These are phyloP conservation scores for Neoscytalidium dimidiatum DNA, from an alignment of 2,329 filamentous ascomycete genomes.

Conservation along the genomic window DNA sequence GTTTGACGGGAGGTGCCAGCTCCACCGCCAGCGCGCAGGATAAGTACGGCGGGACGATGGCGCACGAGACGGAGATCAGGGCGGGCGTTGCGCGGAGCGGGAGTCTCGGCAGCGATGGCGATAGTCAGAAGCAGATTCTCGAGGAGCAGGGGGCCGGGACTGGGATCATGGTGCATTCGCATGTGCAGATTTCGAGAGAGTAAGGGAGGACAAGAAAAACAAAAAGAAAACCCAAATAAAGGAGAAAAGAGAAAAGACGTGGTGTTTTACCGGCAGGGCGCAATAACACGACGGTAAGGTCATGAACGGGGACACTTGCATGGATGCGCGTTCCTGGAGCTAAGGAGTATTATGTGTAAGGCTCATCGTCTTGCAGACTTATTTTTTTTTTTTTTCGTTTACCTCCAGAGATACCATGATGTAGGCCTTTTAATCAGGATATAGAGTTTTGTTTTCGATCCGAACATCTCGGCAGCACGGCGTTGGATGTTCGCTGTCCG, in stretches of 20 bases:
- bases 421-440: neutral
- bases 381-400: neutral
- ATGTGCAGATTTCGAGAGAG: constrained; percentile 17
- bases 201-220: neutral
- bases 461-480: too few relatives aligned
- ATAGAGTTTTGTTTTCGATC: neutral
- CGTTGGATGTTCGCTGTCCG: too few relatives aligned
- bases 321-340: neutral
- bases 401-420: neutral
- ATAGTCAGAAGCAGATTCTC: constrained; percentile 56
- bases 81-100: neutral
- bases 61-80: constrained; percentile 5
- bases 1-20: neutral
- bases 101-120: constrained; percentile 8
- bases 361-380: neutral
- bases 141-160: constrained; percentile 46
- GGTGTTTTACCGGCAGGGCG: neutral
- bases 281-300: too few relatives aligned
- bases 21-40: neutral
- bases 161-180: constrained; percentile 20
- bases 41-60: neutral
- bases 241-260: neutral
- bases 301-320: too few relatives aligned
- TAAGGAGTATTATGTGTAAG: too few relatives aligned
- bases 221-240: too few relatives aligned